Base-by-base conservation (phyloP, 768 basidiomycete species). In the Amanita rimosa region DNA sequence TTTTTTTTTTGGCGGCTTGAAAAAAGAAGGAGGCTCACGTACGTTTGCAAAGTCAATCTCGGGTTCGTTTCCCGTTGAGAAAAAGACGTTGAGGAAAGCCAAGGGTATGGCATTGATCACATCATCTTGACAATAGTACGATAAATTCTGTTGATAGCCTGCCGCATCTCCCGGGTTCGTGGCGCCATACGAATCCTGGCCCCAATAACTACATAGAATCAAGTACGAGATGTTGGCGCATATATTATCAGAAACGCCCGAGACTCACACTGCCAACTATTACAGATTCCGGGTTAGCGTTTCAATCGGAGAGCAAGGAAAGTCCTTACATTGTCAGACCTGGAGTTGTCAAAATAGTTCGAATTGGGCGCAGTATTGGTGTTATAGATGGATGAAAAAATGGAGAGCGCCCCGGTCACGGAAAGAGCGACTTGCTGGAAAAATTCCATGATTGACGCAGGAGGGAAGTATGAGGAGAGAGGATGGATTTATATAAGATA, bases 61-160 rank as follows among this genome's bases (percentile, higher is more conserved):
- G 3, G 82, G 83, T 6, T 74, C 57, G 47, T 73, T 74, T 6
- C 76, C 82, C 8, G 70, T 66, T 14, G 73, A 73, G 62, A 76
- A 82, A 64, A 78, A 83, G 42, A 74, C 68, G 53, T 75, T 64
- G 29, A 85, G 52, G 60, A 83, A 84, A 1, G 81, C 81, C 39
- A 84, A 49, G 0, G 81, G 82, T 42, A 84, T 65, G 34, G 66
- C 73, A 54, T 84, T 69, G 40, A 83, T 75, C 3, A 71, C 63
- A 57, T 71, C 60, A 56, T 83, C 82, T 73, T 75, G 71, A 54
- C 78, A 82, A 56, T 79, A 81, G 13, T 62, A 62, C 0, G 70
- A 62, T 31, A 82, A 60, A 1, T 60, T 59, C 60, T 77, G 65
- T 60, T 81, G 78, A 66, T 68, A 79, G 49, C 70, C 70, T 4